Conservation (phyloP, 805 yeast species). For the Komagataella pastoris region DNA sequence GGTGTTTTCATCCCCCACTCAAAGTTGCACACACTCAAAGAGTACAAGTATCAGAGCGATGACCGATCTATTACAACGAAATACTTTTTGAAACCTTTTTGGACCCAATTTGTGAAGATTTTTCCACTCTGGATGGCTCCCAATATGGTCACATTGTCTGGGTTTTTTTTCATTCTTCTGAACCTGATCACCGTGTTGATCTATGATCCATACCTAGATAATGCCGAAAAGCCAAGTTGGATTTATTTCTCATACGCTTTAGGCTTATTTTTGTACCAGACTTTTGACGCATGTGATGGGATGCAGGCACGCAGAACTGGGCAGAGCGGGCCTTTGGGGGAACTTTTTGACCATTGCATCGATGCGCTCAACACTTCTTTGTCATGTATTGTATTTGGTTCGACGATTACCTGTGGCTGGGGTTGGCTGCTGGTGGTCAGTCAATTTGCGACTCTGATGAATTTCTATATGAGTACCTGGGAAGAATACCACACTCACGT, state of each 20-base stretch:
- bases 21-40: constrained; percentile 28
- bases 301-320: constrained; percentile 91
- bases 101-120: constrained; percentile 56
- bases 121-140: constrained; percentile 92
- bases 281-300: constrained; percentile 95
- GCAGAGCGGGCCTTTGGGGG: constrained; percentile 92
- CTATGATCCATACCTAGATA: constrained; percentile 55
- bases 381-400: constrained; percentile 59
- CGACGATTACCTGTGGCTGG: constrained; percentile 69
- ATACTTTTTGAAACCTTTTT: constrained; percentile 68
- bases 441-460: constrained; percentile 63
- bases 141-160: constrained; percentile 73
- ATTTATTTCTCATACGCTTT: constrained; percentile 64
- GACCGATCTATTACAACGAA: constrained; percentile 73
- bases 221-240: constrained; percentile 57
- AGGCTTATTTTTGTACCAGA: constrained; percentile 82
- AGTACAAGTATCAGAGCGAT: constrained; percentile 52
- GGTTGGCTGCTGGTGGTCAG: constrained; percentile 45
- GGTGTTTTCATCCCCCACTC: constrained; percentile 32
- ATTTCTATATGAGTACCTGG: constrained; percentile 88
- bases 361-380: constrained; percentile 61
- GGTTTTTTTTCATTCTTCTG: constrained; percentile 55
- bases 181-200: constrained; percentile 55
- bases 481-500: constrained; percentile 89
- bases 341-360: constrained; percentile 81